These are phyloP conservation scores for Ramalina intermedia DNA, from an alignment of 495 filamentous ascomycete species.

Conservation along the genomic window DNA sequence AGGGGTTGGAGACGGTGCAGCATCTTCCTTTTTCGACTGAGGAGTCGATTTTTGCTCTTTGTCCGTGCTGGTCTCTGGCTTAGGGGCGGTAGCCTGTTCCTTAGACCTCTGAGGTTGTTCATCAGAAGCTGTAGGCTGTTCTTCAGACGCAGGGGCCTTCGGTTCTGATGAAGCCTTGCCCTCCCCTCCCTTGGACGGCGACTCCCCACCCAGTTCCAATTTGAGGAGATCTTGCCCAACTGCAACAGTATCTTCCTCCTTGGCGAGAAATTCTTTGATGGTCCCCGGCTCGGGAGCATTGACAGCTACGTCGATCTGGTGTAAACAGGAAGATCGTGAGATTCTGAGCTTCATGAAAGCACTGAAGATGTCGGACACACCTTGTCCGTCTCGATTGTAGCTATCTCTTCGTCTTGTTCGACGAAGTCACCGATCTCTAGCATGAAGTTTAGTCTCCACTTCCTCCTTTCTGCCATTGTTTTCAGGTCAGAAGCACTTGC, in stretches of 20 bases:
- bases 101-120: slow-evolving; percentile 42
- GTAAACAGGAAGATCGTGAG: slow-evolving; percentile 3
- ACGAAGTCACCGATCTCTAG: slow-evolving; percentile 83
- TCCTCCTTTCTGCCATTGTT: slow-evolving; percentile 58
- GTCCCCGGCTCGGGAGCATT: slow-evolving; percentile 87
- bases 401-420: slow-evolving; percentile 93
- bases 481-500: slow-evolving; percentile 51
- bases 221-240: slow-evolving; percentile 86
- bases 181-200: slow-evolving; percentile 35
- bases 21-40: no score
- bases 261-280: slow-evolving; percentile 82
- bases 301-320: slow-evolving; percentile 83
- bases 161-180: slow-evolving; percentile 35
- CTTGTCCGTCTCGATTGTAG: slow-evolving; percentile 99
- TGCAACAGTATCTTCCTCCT: slow-evolving; percentile 88
- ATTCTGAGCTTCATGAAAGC: neutral
- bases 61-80: slow-evolving; percentile 16
- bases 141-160: slow-evolving; percentile 44
- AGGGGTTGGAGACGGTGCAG: slow-evolving; percentile 16
- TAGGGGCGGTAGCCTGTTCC: slow-evolving; percentile 15
- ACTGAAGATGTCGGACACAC: slow-evolving; percentile 28
- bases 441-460: slow-evolving; percentile 53
- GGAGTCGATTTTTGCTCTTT: neutral
- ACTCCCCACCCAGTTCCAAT: slow-evolving; percentile 57
- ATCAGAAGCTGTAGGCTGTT: slow-evolving; percentile 39